A percentile compares a stretch with the other conserved stretches of the same genome.
Conservation (phyloP, 306 rosid species). For the Senna siamea region DNA sequence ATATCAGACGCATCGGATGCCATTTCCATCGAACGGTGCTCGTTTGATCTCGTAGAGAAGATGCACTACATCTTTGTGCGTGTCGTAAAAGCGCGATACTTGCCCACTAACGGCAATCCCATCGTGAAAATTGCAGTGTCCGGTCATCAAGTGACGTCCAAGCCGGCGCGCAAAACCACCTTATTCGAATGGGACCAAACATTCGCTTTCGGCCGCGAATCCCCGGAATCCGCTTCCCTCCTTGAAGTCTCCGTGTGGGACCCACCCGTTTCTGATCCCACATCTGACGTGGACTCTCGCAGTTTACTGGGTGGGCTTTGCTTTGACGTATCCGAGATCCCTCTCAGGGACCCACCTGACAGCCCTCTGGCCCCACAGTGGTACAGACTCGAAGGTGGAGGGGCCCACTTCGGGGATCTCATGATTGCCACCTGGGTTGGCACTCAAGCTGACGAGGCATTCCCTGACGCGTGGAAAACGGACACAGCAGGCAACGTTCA, state of each 20-base stretch:
- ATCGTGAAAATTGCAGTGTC: slow-evolving; percentile 59
- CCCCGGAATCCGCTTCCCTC: slow-evolving; percentile 62
- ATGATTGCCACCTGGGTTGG: slow-evolving; percentile 98
- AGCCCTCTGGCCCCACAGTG: slow-evolving; percentile 92
- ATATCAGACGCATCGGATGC: slow-evolving; percentile 49
- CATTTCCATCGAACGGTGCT: slow-evolving; percentile 54
- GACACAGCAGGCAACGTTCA: slow-evolving; percentile 49
- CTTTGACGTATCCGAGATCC: slow-evolving; percentile 79
- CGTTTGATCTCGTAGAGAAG: slow-evolving; percentile 90
- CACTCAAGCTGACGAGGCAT: slow-evolving; percentile 89
- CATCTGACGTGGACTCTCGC: slow-evolving; percentile 39
- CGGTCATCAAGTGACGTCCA: slow-evolving; percentile 51
- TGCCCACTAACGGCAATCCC: slow-evolving; percentile 62
- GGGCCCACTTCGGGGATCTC: slow-evolving; percentile 62
- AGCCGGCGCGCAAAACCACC: slow-evolving; percentile 59
- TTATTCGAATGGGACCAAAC: slow-evolving; percentile 88
- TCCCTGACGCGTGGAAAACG: slow-evolving; percentile 78
- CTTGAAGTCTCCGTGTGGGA: slow-evolving; percentile 83
- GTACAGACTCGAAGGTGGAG: slow-evolving; percentile 79
- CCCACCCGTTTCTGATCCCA: not conserved
- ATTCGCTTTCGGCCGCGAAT: slow-evolving; percentile 76
- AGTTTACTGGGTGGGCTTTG: slow-evolving; percentile 75
- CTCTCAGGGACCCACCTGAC: slow-evolving; percentile 80
- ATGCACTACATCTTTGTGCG: slow-evolving; percentile 87
- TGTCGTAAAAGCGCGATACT: slow-evolving; percentile 70